These are phyloP conservation scores for Streptanthus diversifolius DNA, from an alignment of 345 rosid genomes.

Conservation along the genomic window DNA sequence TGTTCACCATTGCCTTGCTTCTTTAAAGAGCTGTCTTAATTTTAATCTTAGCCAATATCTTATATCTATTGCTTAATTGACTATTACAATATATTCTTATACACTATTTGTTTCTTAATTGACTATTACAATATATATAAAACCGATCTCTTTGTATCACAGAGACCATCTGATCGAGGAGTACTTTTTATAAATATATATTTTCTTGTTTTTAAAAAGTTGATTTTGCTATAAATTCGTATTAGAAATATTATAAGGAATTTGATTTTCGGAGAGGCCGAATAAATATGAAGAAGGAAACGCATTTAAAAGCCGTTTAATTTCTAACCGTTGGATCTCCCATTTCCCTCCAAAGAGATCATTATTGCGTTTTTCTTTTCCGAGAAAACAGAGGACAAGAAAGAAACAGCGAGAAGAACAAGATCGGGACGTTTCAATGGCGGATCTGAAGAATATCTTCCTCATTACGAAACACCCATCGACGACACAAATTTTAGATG, in stretches of 20 bases:
- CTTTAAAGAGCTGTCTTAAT: constrained; percentile 8
- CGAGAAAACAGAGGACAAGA: neutral
- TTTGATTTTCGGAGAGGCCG: neutral
- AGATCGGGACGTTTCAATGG: constrained; percentile 24
- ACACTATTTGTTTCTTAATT: no score
- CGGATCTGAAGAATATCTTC: constrained; percentile 28
- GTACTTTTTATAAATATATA: neutral
- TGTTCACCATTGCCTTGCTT: constrained; percentile 38
- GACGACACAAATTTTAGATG: constrained; percentile 40
- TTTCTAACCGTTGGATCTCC: constrained; percentile 23
- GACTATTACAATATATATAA: neutral
- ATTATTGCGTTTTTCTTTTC: neutral
- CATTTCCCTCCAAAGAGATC: constrained; percentile 9
- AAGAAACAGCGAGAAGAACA: neutral
- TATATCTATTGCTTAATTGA: neutral
- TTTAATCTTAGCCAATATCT: neutral
- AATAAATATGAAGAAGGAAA: neutral
- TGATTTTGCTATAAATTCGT: neutral
- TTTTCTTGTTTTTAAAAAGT: neutral
- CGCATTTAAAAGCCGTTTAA: neutral
- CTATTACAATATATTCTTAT: neutral
- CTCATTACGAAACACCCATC: constrained; percentile 29
- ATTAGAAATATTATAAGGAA: neutral
- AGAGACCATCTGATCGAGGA: neutral
- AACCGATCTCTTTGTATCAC: neutral